Conservation (phyloP, 495 filamentous ascomycete species). For the Parathielavia appendiculata region DNA sequence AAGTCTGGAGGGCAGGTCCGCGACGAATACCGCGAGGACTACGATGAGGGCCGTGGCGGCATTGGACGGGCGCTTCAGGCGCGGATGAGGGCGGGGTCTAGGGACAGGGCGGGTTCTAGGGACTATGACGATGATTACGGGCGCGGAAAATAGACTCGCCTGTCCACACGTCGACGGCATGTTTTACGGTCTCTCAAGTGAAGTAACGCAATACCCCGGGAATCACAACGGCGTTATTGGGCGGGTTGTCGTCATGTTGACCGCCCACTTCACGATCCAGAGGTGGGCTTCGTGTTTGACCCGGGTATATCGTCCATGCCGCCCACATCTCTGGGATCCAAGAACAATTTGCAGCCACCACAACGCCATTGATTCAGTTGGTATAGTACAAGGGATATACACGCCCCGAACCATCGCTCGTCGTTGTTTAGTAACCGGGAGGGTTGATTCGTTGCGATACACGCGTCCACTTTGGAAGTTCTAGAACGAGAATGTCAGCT, state of each 20-base stretch:
- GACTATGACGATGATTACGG: slow-evolving; percentile 46
- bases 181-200: not conserved
- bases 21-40: slow-evolving; percentile 96
- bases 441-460: slow-evolving; percentile 90
- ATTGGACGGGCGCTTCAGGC: slow-evolving; percentile 58
- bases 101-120: slow-evolving; percentile 45
- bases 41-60: slow-evolving; percentile 88
- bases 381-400: slow-evolving; percentile 30
- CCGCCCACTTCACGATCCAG: not conserved
- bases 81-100: slow-evolving; percentile 45
- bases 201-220: slow-evolving; percentile 20
- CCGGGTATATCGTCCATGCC: not conserved
- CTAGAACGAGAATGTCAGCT: slow-evolving; percentile 42
- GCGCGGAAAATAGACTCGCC: slow-evolving; percentile 37
- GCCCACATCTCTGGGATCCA: no score
- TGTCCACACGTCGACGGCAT: not conserved
- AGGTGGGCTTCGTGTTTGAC: no score
- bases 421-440: slow-evolving; percentile 69
- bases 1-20: slow-evolving; percentile 96
- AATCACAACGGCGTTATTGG: slow-evolving; percentile 10
- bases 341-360: not conserved
- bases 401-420: slow-evolving; percentile 11
- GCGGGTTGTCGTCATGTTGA: not conserved
- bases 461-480: slow-evolving; percentile 93
- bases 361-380: slow-evolving; percentile 22